Evolutionary conservation across 768 basidiomycete species (phyloP).

Genomic region (Mycena galopus): DNA sequence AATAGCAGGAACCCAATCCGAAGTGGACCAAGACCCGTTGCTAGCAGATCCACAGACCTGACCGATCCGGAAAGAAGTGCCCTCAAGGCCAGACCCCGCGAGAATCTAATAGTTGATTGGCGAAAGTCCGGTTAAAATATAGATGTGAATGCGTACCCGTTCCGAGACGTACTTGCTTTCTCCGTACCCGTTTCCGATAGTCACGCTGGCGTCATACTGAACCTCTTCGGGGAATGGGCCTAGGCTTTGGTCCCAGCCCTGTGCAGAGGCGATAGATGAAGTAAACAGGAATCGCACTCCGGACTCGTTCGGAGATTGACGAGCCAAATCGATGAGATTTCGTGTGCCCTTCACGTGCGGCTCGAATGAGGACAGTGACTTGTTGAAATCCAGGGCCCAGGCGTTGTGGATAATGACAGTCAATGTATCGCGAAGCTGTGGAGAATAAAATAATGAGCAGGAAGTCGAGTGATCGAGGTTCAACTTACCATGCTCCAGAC

Average conservation of each 20-base stretch:
- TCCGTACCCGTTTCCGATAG: constrained; percentile 46
- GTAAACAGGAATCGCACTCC: constrained; percentile 49
- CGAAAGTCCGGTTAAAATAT: not conserved
- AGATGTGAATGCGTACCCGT: not conserved
- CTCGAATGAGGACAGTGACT: constrained; percentile 58
- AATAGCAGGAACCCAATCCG: constrained; percentile 17
- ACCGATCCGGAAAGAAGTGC: not conserved
- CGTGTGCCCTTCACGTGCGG: constrained; percentile 55
- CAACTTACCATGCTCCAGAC: constrained; percentile 47
- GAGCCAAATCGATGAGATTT: constrained; percentile 55
- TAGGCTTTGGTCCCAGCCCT: constrained; percentile 39
- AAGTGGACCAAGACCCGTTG: constrained; percentile 40
- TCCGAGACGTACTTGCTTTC: constrained; percentile 46
- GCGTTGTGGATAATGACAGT: constrained; percentile 54
- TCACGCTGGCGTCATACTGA: constrained; percentile 26
- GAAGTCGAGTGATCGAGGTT: not conserved
- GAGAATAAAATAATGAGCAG: not conserved
- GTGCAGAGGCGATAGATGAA: constrained; percentile 49
- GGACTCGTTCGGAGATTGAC: constrained; percentile 21
- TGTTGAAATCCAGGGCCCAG: constrained; percentile 64
- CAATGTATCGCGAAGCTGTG: constrained; percentile 40
- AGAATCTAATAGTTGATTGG: not conserved
- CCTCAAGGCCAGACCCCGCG: not conserved
- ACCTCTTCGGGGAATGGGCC: constrained; percentile 51
- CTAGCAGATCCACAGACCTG: not conserved